Evolutionary conservation across 202 grass and related monocot species (phyloP).

Genomic region (Brachypodium distachyon): DNA sequence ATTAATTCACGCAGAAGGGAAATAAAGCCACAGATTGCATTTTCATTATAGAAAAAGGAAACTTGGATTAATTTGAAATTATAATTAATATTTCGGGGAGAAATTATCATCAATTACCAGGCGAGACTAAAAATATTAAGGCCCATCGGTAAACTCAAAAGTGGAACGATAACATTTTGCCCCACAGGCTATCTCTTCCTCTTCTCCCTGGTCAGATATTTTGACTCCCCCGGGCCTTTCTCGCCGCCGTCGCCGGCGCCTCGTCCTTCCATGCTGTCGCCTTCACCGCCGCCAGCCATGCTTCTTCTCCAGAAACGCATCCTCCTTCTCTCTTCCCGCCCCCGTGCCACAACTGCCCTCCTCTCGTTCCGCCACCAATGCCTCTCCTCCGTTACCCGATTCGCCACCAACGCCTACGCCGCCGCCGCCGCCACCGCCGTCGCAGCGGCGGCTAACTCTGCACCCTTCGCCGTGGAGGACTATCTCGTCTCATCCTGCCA

Average conservation of each 20-base stretch:
- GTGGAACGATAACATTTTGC: neutral
- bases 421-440: neutral
- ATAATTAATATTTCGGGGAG: no score
- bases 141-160: no score
- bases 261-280: neutral
- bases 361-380: conserved; percentile 2
- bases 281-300: conserved; percentile 9
- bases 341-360: neutral
- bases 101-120: no score
- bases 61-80: no score
- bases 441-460: neutral
- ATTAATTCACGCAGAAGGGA: no score
- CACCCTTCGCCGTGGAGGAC: conserved; percentile 18
- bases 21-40: no score
- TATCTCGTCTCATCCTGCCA: conserved; percentile 41
- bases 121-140: no score
- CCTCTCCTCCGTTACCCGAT: neutral
- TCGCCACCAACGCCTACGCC: neutral
- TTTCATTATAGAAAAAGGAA: no score
- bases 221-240: neutral
- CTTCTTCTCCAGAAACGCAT: conserved; percentile 8
- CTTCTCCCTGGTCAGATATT: neutral
- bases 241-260: neutral
- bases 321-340: neutral
- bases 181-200: neutral